Conservation (phyloP, 2,329 filamentous ascomycete genomes). For the Metarhizium robertsii region DNA sequence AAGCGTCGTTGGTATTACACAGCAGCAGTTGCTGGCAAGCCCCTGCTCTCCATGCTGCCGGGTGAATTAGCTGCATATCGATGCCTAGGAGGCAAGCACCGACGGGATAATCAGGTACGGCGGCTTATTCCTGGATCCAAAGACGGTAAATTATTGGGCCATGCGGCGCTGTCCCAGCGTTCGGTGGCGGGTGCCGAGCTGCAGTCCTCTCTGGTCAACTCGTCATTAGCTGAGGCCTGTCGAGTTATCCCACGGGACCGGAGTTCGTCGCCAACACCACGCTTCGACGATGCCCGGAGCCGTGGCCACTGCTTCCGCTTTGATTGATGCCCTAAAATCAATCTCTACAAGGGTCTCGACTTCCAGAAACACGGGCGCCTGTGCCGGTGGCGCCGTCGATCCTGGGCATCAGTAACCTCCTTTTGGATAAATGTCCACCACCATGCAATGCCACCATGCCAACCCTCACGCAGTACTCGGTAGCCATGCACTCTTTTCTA, state of each 20-base stretch:
- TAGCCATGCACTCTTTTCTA: neutral
- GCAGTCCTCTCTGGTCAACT: neutral
- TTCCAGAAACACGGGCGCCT: neutral
- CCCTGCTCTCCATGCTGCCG: neutral
- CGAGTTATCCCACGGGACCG: neutral
- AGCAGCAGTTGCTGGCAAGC: neutral
- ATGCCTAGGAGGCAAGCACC: neutral
- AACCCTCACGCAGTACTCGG: neutral
- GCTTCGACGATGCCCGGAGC: neutral
- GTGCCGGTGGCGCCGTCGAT: neutral
- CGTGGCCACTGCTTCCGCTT: neutral
- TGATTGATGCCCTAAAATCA: neutral
- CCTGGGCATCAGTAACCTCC: neutral
- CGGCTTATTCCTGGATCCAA: neutral
- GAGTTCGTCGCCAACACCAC: neutral
- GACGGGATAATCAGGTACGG: neutral
- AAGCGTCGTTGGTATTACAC: neutral
- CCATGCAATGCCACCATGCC: neutral
- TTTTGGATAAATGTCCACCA: neutral
- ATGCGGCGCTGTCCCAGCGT: neutral
- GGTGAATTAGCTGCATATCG: neutral
- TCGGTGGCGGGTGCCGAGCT: neutral
- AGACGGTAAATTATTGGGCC: neutral
- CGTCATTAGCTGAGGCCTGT: neutral
- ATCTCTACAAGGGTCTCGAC: neutral